Percentiles rank a stretch among this genome's conserved stretches.
Conservation (phyloP, 2,329 filamentous ascomycete species). For the Cercospora zeina region DNA sequence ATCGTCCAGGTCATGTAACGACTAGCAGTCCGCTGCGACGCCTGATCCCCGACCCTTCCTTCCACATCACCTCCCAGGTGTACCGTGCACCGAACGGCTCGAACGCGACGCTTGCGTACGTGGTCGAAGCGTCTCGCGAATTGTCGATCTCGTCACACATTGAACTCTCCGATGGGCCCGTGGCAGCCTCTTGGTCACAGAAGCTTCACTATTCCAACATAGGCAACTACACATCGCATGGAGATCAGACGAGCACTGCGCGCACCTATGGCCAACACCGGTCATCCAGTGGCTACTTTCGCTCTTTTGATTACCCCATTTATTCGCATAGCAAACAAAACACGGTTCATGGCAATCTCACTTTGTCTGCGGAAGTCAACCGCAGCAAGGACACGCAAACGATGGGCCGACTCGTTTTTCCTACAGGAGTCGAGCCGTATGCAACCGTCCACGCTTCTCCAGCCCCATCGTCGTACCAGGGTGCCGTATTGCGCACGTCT, state of each 20-base stretch:
- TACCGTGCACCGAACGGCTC: conserved; percentile 52
- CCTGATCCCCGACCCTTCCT: conserved; percentile 47
- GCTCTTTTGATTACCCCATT: conserved; percentile 61
- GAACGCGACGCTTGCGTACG: conserved; percentile 59
- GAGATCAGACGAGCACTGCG: conserved; percentile 57
- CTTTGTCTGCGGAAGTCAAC: conserved; percentile 51
- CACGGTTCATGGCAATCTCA: conserved; percentile 45
- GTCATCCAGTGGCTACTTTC: conserved; percentile 43
- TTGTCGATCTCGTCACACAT: conserved; percentile 58
- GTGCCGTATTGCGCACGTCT: conserved; percentile 51
- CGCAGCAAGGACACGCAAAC: conserved; percentile 53
- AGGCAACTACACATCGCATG: conserved; percentile 57
- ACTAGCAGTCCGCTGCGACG: conserved; percentile 51
- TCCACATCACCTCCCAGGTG: conserved; percentile 55
- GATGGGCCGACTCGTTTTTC: conserved; percentile 54
- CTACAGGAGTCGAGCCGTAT: conserved; percentile 59
- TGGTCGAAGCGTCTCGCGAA: conserved; percentile 56
- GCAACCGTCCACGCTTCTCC: conserved; percentile 45
- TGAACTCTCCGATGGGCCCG: conserved; percentile 50
- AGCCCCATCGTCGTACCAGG: conserved; percentile 36
- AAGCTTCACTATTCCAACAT: conserved; percentile 56
- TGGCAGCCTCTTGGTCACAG: conserved; percentile 59
- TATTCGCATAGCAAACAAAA: conserved; percentile 57
- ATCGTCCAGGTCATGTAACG: conserved; percentile 49
- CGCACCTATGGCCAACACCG: conserved; percentile 53